Evolutionary conservation across 257 asterid species (phyloP).

Genomic region (Solanum virginianum): DNA sequence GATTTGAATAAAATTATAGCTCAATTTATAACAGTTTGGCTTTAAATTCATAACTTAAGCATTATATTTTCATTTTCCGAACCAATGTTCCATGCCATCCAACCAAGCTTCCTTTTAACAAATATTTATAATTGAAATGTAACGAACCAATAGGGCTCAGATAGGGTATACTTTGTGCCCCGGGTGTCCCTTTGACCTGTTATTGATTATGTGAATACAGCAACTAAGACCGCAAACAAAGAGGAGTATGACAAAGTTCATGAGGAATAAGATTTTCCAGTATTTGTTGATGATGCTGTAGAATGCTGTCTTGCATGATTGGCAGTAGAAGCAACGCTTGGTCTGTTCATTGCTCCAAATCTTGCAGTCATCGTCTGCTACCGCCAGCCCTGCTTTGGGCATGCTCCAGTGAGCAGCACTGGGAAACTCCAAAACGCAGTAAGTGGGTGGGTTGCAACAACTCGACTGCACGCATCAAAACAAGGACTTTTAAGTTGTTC

Average conservation of each 20-base stretch:
- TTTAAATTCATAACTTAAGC: too few relatives aligned
- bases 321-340: constrained; percentile 37
- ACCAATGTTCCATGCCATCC: background rate
- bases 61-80: too few relatives aligned
- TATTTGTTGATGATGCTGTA: constrained; percentile 16
- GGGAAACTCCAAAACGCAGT: constrained; percentile 28
- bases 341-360: constrained; percentile 31
- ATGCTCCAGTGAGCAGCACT: constrained; percentile 31
- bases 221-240: constrained; percentile 37
- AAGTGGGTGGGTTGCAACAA: constrained; percentile 50
- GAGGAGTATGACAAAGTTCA: constrained; percentile 10
- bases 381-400: constrained; percentile 21
- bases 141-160: background rate
- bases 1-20: too few relatives aligned
- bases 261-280: constrained; percentile 24
- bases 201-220: constrained; percentile 21
- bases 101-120: background rate
- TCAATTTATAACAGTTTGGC: too few relatives aligned
- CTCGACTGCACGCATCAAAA: constrained; percentile 26
- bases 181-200: background rate
- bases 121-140: background rate
- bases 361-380: constrained; percentile 26
- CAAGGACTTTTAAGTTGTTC: background rate
- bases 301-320: constrained; percentile 28
- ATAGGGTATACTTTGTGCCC: background rate